phyloP scores from a whole-genome alignment of 2,329 filamentous ascomycete species.

The Ophiostoma novo-ulmi region DNA sequence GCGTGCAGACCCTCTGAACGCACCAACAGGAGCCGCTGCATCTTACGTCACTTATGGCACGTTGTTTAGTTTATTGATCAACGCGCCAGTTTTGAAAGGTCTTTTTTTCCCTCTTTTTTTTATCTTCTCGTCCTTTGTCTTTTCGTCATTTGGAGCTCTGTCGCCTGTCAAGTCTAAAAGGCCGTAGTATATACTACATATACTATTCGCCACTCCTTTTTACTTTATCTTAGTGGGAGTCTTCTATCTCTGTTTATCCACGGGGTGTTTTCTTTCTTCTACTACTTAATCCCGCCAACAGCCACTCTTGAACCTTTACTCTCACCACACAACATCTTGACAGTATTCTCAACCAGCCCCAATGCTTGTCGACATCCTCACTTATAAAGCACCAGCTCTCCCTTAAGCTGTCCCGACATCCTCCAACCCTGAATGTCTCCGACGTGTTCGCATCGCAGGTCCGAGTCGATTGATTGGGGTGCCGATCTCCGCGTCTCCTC shows the following conservation, averaged over 20 bases:
- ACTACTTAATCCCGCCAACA: neutral
- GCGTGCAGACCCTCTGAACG: neutral
- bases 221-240: neutral
- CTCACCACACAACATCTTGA: neutral
- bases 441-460: slow-evolving; percentile 23
- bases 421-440: slow-evolving; percentile 29
- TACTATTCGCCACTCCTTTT: neutral
- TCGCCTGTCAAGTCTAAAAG: neutral
- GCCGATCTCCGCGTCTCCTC: slow-evolving; percentile 22
- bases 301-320: neutral
- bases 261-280: neutral
- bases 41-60: slow-evolving; percentile 13
- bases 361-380: neutral
- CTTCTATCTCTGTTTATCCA: neutral
- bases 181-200: too few relatives aligned
- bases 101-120: neutral
- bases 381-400: neutral
- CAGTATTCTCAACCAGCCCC: neutral
- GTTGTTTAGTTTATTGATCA: slow-evolving; percentile 4
- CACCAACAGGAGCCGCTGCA: neutral
- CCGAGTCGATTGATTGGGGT: slow-evolving; percentile 32
- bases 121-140: neutral
- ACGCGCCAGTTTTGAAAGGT: slow-evolving; percentile 7
- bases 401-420: neutral
- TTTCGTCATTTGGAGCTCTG: neutral